Percentiles rank a stretch among this genome's conserved stretches.
These are phyloP conservation scores for Dispira parvispora DNA, from an alignment of 192 early-diverging fungal genomes.

Conservation along the genomic window DNA sequence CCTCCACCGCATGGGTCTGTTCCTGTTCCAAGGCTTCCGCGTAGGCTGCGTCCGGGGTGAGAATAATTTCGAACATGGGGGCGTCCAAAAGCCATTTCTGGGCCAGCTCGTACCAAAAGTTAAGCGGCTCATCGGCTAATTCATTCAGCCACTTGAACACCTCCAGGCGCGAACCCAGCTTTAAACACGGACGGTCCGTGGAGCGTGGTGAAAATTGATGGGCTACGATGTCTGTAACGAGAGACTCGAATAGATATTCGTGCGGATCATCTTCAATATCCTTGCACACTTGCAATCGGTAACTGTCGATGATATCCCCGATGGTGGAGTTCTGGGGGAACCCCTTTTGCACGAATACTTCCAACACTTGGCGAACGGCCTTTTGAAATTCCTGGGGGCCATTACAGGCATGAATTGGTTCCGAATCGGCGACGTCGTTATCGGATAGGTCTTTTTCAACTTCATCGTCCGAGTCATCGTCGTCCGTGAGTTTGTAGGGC, in stretches of 20 bases:
- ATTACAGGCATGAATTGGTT: constrained; percentile 25
- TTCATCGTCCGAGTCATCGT: constrained; percentile 13
- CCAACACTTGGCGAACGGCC: constrained; percentile 37
- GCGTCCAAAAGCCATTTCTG: constrained; percentile 36
- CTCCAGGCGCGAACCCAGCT: constrained; percentile 27
- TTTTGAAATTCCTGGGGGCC: constrained; percentile 38
- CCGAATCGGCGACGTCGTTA: constrained; percentile 21
- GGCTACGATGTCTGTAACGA: constrained; percentile 28
- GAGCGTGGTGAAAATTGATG: constrained; percentile 33
- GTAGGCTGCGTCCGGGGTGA: constrained; percentile 30
- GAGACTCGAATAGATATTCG: constrained; percentile 25
- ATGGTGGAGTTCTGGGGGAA: constrained; percentile 2
- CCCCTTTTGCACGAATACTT: constrained; percentile 26
- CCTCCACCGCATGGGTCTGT: constrained; percentile 21
- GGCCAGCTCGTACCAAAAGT: constrained; percentile 36
- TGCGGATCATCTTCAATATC: constrained; percentile 41
- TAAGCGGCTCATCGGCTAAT: constrained; percentile 26
- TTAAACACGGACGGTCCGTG: constrained; percentile 17
- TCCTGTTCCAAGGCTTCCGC: constrained; percentile 27
- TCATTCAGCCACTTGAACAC: constrained; percentile 36
- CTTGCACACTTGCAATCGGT: constrained; percentile 23
- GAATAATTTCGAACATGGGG: constrained; percentile 35
- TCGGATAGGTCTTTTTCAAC: constrained; percentile 10
- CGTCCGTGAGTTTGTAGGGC: constrained; percentile 18
- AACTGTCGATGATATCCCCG: constrained; percentile 16